Evolutionary conservation across 78 protist species (phyloP).

Genomic region (Dictyostelium firmibasis): DNA sequence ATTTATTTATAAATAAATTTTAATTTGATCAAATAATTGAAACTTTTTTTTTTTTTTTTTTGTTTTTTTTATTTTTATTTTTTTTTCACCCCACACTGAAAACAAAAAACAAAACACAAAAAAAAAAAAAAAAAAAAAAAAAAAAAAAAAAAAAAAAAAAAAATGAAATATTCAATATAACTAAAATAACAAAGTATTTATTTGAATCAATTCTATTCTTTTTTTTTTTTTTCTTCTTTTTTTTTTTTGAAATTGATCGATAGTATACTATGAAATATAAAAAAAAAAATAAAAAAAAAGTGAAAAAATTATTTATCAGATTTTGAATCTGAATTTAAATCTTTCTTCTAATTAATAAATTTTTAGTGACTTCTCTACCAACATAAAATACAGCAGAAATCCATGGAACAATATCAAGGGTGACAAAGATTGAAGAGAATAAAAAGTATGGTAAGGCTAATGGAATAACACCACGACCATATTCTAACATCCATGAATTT

Average conservation of each 20-base stretch:
- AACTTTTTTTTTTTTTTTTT: no score
- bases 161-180: neutral
- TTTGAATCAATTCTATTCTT: neutral
- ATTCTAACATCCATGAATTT: constrained; percentile 57
- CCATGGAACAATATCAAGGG: constrained; percentile 70
- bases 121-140: no score
- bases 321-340: constrained; percentile 45
- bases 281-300: neutral
- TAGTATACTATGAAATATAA: neutral
- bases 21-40: no score
- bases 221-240: neutral
- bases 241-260: neutral
- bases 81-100: no score
- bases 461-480: constrained; percentile 78
- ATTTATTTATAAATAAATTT: no score
- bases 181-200: neutral
- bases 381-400: constrained; percentile 35
- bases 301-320: no score
- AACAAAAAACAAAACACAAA: no score
- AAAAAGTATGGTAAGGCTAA: constrained; percentile 73
- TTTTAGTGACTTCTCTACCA: constrained; percentile 58
- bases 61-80: no score
- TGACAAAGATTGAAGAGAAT: constrained; percentile 72
- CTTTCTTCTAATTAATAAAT: constrained; percentile 60
- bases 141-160: no score